Evolutionary conservation across 164 flowering plant species (phyloP).

Genomic region (Echeveria elegans): DNA sequence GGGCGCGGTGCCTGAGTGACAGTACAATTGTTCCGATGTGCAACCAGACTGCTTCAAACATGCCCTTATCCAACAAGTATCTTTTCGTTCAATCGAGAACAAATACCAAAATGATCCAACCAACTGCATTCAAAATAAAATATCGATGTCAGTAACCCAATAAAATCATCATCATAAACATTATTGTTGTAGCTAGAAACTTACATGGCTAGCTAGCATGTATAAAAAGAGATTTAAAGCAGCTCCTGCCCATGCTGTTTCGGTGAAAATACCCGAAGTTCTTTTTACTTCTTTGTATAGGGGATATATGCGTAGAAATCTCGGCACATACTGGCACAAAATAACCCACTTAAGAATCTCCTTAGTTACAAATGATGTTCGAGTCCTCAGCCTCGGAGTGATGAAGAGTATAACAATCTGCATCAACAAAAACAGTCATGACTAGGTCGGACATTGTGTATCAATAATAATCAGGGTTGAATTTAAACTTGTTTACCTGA

Average conservation of each 20-base stretch:
- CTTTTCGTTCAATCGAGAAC: slow-evolving; percentile 62
- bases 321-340: slow-evolving; percentile 63
- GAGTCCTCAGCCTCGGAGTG: slow-evolving; percentile 34
- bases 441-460: background rate
- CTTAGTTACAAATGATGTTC: slow-evolving; percentile 40
- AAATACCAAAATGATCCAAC: slow-evolving; percentile 88
- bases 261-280: slow-evolving; percentile 72
- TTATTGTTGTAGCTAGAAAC: slow-evolving; percentile 15
- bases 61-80: slow-evolving; percentile 62
- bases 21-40: slow-evolving; percentile 25
- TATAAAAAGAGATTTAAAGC: slow-evolving; percentile 79
- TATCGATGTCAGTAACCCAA: background rate
- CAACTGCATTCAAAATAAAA: slow-evolving; percentile 26
- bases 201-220: slow-evolving; percentile 98
- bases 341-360: slow-evolving; percentile 46
- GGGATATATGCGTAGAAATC: slow-evolving; percentile 54
- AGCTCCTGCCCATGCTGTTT: slow-evolving; percentile 93
- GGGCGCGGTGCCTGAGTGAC: slow-evolving; percentile 13
- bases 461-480: background rate
- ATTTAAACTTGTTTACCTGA: slow-evolving; percentile 44
- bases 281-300: slow-evolving; percentile 61
- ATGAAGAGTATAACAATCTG: slow-evolving; percentile 31
- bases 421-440: background rate
- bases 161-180: background rate
- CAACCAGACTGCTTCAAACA: slow-evolving; percentile 19